Base-by-base conservation (phyloP, 2,329 filamentous ascomycete species). In the Grosmannia penicillata region DNA sequence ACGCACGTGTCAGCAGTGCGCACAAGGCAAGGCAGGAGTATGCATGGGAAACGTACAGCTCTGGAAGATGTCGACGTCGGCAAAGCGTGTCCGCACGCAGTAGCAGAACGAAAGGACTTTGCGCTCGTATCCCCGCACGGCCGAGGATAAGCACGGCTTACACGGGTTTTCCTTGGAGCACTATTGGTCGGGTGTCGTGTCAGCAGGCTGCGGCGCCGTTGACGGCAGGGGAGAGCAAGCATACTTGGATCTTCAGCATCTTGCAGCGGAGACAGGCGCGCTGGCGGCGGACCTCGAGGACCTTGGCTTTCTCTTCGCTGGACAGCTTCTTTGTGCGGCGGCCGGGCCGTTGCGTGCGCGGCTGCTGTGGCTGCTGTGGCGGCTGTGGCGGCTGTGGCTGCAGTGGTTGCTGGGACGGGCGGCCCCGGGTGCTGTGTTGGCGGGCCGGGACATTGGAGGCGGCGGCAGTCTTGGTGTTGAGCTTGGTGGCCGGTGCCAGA, bases 101-200 rank as follows among this genome's bases (percentile, higher is more conserved):
- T 50, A 53, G 42, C 49, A 51, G 28, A 51, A 53, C 1, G 49
- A 51, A 36, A 53, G 31, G 0, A 53, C 51, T 37, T 49, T 53
- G 27, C 49, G 46, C 43, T 50, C 48, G 17, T 40, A 47, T 1
- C 50, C 50, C 17, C 40, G 44, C 26, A 51, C 47, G 13, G 50
- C 51, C 15, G 50, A 54, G 11, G 47, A 46, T 14, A 51, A 38
- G 36, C 51, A 53, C 14, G 49, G 46, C 36, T 49, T 46, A 40
- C 49, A 53, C 3, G 49, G 49, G 39, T 48, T 51, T 5, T 49
- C 46, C 23, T 44, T 46, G 28, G 51, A 53, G 43, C 50, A 53
- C 51, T 53, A 38, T 13, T 35, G 32, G 24, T 34, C 21, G n/a
- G 15, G n/a, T n/a, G n/a, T n/a, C n/a, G n/a, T n/a, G 15, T 17